Base-by-base conservation (phyloP, 352 stramenopile species). In the Phytophthora crassamura region DNA sequence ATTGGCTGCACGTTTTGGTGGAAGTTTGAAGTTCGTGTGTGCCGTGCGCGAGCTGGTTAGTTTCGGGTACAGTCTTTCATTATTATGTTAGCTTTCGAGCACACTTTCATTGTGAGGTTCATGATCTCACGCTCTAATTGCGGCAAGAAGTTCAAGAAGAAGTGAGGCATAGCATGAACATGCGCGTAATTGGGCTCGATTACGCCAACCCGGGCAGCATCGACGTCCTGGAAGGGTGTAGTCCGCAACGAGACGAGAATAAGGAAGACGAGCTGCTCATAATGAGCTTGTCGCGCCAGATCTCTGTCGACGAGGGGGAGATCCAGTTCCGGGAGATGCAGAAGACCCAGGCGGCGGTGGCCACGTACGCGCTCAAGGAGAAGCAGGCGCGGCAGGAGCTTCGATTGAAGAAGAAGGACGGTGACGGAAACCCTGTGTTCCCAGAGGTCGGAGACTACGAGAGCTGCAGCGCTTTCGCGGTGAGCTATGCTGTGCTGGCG, bases 131-230 rank as follows among this genome's bases (percentile, higher is more conserved):
- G 4, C 25, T 30, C 25, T 5, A 5, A 5, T 4, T 92, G 84
- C 55, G 67, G 70, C 70, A 89, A 90, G 69, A 90, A 89, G 71
- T 84, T 93, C 53, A 84, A 83, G 61, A 86, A 80, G 59, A 89
- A 88, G 53, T 93, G 84, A 62, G 74, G 60, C 71, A 90, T 70
- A 91, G 84, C 67, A 78, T 76, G 59, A 63, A 72, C 41, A 52
- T 77, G n/a, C 41, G 28, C 0, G 39, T 59, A 8, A 48, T 67
- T n/a, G 62, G 62, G 25, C 25, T 75, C 4, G 71, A 74, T 30
- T 72, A 67, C n/a, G 69, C 52, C 15, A 72, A 75, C 43, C 32
- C 65, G 28, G 67, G 42, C 10, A 28, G 59, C 49, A 7, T 59
- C 66, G 68, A 82, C 47, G 56, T 82, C 18, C 53, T 83, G 12